Base-by-base conservation (phyloP, 805 yeast species). In the Candida bentonensis region DNA sequence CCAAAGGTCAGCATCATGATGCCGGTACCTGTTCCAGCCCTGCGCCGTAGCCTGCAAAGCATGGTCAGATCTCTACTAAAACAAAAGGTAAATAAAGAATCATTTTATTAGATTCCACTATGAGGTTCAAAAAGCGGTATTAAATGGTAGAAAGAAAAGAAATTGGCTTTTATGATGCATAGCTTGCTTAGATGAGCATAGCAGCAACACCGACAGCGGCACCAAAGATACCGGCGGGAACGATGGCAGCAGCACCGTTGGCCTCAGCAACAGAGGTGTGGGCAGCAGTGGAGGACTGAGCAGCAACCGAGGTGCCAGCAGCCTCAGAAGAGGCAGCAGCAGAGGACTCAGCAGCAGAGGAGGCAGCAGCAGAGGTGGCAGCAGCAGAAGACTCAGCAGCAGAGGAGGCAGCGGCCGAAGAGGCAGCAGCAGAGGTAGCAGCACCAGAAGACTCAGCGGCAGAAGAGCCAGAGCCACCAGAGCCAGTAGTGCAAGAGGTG, bases 131-230 rank as follows among this genome's bases (percentile, higher is more conserved):
- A n/a, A n/a, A n/a, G n/a, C n/a, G n/a, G n/a, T n/a, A n/a, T n/a
- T n/a, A n/a, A n/a, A n/a, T n/a, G n/a, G n/a, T n/a, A n/a, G n/a
- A n/a, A n/a, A n/a, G n/a, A n/a, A n/a, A n/a, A n/a, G n/a, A n/a
- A n/a, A n/a, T n/a, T n/a, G n/a, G n/a, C n/a, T n/a, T n/a, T n/a
- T n/a, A n/a, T n/a, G n/a, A n/a, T n/a, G n/a, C n/a, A n/a, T n/a
- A 30, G 34, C n/a, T 22, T 22, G 23, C 44, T 53, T 53, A 53
- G 44, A 53, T 30, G 46, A 53, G 52, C 34, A 53, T 43, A 17
- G 53, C 53, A 30, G 48, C 51, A 39, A 39, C 52, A 46, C 54
- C 56, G 42, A 53, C 51, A 40, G 42, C 52, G 39, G 50, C 52
- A 22, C 54, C 57, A 41, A 46, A 50, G 43, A 49, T 46, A 34